Evolutionary conservation across 306 rosid species (phyloP).

Genomic region (Cucurbita moschata): DNA sequence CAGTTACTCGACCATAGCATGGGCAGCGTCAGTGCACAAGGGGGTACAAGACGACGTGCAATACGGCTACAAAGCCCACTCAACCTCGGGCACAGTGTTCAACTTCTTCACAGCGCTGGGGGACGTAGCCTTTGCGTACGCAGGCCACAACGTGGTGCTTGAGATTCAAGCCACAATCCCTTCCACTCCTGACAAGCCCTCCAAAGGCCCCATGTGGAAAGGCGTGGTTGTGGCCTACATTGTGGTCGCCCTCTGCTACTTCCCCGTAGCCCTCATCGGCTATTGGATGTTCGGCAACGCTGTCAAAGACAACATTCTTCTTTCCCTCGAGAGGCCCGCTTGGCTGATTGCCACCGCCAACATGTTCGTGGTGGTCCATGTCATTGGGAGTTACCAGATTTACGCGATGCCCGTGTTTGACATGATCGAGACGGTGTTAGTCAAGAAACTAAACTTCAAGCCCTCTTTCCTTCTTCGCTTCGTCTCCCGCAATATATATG

Average conservation of each 20-base stretch:
- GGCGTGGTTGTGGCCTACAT: constrained; percentile 83
- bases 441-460: constrained; percentile 45
- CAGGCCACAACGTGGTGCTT: constrained; percentile 88
- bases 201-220: constrained; percentile 89
- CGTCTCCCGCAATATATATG: constrained; percentile 39
- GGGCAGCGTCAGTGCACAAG: constrained; percentile 47
- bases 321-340: constrained; percentile 44
- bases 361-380: constrained; percentile 79
- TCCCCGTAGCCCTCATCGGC: constrained; percentile 85
- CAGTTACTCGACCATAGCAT: constrained; percentile 90
- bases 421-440: constrained; percentile 72
- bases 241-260: constrained; percentile 74
- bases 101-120: constrained; percentile 68
- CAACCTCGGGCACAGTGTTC: constrained; percentile 38
- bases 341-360: constrained; percentile 84
- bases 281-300: constrained; percentile 56
- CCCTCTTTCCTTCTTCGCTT: constrained; percentile 50
- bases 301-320: constrained; percentile 40
- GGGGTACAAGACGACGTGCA: constrained; percentile 46
- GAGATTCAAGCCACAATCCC: constrained; percentile 97
- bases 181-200: constrained; percentile 78
- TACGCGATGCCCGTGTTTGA: constrained; percentile 94
- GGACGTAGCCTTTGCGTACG: constrained; percentile 73
- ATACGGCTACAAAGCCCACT: constrained; percentile 32
- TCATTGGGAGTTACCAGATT: constrained; percentile 89